Evolutionary conservation across 2,329 filamentous ascomycete species (phyloP).

Genomic region (Volutella citrinella): DNA sequence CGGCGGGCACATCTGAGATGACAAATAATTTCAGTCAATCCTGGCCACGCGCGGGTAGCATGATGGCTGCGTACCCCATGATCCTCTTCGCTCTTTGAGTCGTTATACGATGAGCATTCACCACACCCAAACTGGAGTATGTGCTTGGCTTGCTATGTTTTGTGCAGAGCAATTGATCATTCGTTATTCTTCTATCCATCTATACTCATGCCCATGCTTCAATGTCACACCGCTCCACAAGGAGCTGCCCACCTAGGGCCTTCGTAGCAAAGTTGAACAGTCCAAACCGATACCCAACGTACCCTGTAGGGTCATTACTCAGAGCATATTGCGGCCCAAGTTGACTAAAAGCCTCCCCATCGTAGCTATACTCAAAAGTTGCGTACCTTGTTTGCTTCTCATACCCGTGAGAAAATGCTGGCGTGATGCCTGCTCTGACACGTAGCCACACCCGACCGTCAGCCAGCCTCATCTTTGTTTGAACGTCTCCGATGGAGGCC

Average conservation of each 20-base stretch:
- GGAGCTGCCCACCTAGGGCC: constrained; percentile 18
- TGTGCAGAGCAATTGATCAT: too few relatives aligned
- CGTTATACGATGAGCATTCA: too few relatives aligned
- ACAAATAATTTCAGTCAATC: too few relatives aligned
- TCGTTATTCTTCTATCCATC: too few relatives aligned
- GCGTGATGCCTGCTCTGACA: background rate
- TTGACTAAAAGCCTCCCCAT: background rate
- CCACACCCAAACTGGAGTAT: too few relatives aligned
- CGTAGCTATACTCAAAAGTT: background rate
- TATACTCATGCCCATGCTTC: too few relatives aligned
- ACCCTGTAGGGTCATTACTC: constrained; percentile 36
- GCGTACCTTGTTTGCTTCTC: constrained; percentile 1
- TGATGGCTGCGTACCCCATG: too few relatives aligned
- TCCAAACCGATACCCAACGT: constrained; percentile 46
- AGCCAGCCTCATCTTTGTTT: background rate
- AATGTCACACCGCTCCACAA: too few relatives aligned
- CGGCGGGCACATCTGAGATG: too few relatives aligned
- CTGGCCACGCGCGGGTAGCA: too few relatives aligned
- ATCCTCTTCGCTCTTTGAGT: too few relatives aligned
- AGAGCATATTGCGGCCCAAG: background rate
- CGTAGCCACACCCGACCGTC: background rate
- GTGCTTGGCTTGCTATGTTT: too few relatives aligned
- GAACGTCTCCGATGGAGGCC: background rate
- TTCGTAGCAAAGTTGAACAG: constrained; percentile 49
- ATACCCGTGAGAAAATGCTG: constrained; percentile 1